Percentiles rank a stretch among this genome's conserved stretches.
Evolutionary conservation across 148 eudicot species (phyloP).

Genomic region (Spergularia bocconei): DNA sequence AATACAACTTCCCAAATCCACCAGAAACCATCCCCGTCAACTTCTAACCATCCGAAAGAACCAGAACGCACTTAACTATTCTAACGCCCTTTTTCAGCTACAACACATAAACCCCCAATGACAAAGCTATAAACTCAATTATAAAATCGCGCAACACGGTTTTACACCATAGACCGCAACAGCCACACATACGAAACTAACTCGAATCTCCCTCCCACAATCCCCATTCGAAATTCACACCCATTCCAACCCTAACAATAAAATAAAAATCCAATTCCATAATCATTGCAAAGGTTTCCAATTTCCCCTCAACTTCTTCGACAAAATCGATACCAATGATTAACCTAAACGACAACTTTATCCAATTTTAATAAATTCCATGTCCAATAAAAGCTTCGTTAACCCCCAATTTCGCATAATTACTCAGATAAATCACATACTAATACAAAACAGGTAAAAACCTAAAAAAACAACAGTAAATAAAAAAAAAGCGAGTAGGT

Average conservation of each 20-base stretch:
- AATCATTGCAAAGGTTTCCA: too few species aligned
- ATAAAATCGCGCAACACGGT: not conserved
- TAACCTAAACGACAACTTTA: not conserved
- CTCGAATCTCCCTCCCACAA: not conserved
- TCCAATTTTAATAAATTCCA: not conserved
- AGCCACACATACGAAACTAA: not conserved
- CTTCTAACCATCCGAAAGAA: not conserved
- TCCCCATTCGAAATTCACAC: too few species aligned
- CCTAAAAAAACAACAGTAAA: not conserved
- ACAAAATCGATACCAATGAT: not conserved
- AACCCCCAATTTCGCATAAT: not conserved
- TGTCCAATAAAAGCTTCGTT: not conserved
- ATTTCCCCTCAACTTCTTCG: too few species aligned
- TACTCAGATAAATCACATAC: not conserved
- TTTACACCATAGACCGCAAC: not conserved
- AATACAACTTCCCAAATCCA: not conserved
- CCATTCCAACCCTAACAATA: too few species aligned
- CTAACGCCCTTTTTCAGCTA: too few species aligned
- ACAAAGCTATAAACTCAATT: not conserved
- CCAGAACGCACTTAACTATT: not conserved
- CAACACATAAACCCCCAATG: too few species aligned
- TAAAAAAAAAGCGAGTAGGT: not conserved
- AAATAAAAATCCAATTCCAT: too few species aligned
- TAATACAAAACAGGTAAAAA: not conserved
- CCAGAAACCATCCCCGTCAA: not conserved